Base-by-base conservation (phyloP, 83 land plant genomes). In the Diphasiastrum complanatum region DNA sequence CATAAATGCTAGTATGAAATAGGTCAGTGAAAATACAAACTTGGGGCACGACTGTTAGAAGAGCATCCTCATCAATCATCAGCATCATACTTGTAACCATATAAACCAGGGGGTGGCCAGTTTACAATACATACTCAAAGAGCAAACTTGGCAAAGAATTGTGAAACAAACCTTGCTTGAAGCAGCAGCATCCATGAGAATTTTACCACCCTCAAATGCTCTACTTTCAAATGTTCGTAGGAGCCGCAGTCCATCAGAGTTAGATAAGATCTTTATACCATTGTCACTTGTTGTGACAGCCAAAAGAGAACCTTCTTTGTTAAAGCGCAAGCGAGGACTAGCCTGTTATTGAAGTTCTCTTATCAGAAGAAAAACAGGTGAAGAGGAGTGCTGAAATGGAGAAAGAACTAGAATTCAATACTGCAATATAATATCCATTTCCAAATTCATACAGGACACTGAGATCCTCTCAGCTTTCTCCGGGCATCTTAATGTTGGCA, bases 231-330 rank as follows among this genome's bases (percentile, higher is more conserved):
- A 57, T 47, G 80, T 64, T 6, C 81, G 68, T 36, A 86, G 71
- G 33, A 81, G 62, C 73, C 80, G 68, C 23, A 70, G 33, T 14
- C 96, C 92, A 75, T 85, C 92, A 36, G 72, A 48, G 52, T 89
- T 89, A 20, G 91, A 85, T 48, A 89, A 62, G 40, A 89, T 81
- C 60, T 81, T 86, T 36, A 89, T 83, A 4, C 91, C 91, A 77
- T 89, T 89, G 14, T 89, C 91, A 66, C 47, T 75, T 10, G 96
- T 77, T 45, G 96, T 80, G 11, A 85, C 91, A n/a, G 96, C 96
- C 33, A 89, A 76, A 26, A 89, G 47, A 5, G 85, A 72, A 11
- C 96, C 96, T 47, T 89, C 96, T 60, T 77, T 83, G 45, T 86
- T 89, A 71, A 89, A 89, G 58, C 91, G 68, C 18, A 89, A 65